Conservation (phyloP, 2,329 filamentous ascomycete species). For the Pseudocercospora eumusae region DNA sequence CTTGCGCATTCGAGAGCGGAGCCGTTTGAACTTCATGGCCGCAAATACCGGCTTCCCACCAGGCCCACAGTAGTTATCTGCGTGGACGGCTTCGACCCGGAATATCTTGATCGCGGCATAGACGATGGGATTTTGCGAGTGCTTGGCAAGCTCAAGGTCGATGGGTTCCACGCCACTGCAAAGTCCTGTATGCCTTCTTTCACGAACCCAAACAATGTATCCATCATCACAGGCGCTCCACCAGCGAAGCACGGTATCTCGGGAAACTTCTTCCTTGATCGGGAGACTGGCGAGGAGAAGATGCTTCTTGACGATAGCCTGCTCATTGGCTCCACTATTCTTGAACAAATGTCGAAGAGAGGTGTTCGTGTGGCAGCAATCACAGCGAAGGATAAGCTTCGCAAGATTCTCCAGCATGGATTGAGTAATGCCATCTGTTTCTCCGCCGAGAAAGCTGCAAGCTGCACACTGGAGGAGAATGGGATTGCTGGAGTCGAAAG, state of each 20-base stretch:
- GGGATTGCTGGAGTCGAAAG: constrained; percentile 42
- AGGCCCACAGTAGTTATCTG: constrained; percentile 47
- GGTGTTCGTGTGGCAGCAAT: constrained; percentile 48
- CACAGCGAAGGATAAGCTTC: constrained; percentile 50
- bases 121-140: constrained; percentile 42
- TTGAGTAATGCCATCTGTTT: constrained; percentile 44
- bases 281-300: constrained; percentile 42
- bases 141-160: constrained; percentile 36
- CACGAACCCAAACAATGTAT: constrained; percentile 51
- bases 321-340: constrained; percentile 47
- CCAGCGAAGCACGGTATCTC: constrained; percentile 47
- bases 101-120: constrained; percentile 44
- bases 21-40: constrained; percentile 31
- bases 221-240: constrained; percentile 49
- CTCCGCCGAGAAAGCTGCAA: constrained; percentile 41
- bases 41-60: constrained; percentile 39
- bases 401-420: constrained; percentile 46
- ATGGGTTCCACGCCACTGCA: constrained; percentile 45
- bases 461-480: constrained; percentile 39
- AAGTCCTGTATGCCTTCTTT: constrained; percentile 49
- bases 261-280: constrained; percentile 50
- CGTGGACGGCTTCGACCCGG: constrained; percentile 49
- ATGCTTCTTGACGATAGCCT: constrained; percentile 48
- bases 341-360: constrained; percentile 44
- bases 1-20: constrained; percentile 9